Evolutionary conservation across 2,329 filamentous ascomycete species (phyloP).

Genomic region (Dryadomyces quercivorus): DNA sequence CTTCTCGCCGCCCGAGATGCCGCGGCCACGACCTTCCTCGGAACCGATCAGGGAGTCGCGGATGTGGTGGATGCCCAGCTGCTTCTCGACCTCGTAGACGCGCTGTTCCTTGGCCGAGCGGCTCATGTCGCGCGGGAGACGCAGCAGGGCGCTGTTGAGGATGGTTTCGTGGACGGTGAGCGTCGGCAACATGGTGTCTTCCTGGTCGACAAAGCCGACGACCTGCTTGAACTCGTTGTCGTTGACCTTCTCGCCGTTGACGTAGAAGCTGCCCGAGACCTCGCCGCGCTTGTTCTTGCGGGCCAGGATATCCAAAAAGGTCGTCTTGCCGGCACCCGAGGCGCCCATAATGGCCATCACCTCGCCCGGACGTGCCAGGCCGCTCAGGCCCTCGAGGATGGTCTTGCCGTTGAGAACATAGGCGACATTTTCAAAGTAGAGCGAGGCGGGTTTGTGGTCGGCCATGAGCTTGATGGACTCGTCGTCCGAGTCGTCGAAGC

Average conservation of each 20-base stretch:
- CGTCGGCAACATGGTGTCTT: slow-evolving; percentile 92
- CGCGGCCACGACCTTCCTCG: slow-evolving; percentile 84
- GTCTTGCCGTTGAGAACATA: slow-evolving; percentile 81
- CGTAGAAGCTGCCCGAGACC: slow-evolving; percentile 69
- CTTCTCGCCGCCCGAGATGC: slow-evolving; percentile 95
- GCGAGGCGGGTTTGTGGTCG: slow-evolving; percentile 79
- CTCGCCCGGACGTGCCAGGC: slow-evolving; percentile 87
- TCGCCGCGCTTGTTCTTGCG: slow-evolving; percentile 90
- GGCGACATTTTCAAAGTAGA: slow-evolving; percentile 79
- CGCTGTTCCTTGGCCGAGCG: slow-evolving; percentile 77
- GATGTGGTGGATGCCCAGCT: slow-evolving; percentile 89
- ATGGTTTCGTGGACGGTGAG: slow-evolving; percentile 98
- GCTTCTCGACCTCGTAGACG: slow-evolving; percentile 86
- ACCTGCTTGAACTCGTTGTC: slow-evolving; percentile 83
- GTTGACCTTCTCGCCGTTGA: slow-evolving; percentile 83
- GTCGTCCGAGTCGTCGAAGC: slow-evolving; percentile 81
- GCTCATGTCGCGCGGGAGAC: slow-evolving; percentile 88
- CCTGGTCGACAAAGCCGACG: slow-evolving; percentile 94
- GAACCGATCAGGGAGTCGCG: slow-evolving; percentile 92
- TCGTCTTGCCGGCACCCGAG: slow-evolving; percentile 94
- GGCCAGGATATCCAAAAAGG: slow-evolving; percentile 89
- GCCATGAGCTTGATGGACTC: slow-evolving; percentile 76
- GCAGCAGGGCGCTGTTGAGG: slow-evolving; percentile 78
- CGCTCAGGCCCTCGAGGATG: slow-evolving; percentile 69
- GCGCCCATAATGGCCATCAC: slow-evolving; percentile 97